Percentiles rank a stretch among this genome's conserved stretches.
Conservation (phyloP, 2,329 filamentous ascomycete species). For the Rachicladosporium sp. region DNA sequence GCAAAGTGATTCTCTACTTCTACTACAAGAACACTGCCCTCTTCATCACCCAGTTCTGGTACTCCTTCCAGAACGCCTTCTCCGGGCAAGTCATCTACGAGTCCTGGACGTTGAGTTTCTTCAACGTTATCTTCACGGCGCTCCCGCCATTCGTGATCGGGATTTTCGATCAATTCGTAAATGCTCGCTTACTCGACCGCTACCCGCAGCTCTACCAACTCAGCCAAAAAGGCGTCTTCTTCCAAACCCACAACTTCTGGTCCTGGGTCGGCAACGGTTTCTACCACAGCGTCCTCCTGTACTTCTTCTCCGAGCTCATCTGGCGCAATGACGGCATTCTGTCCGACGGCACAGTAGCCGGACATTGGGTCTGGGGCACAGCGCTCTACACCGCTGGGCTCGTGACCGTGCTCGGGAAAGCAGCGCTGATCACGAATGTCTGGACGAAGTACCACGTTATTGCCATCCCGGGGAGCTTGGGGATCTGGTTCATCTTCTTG, state of each 20-base stretch:
- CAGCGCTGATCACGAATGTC: conserved; percentile 85
- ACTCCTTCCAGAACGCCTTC: conserved; percentile 96
- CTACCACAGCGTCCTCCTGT: conserved; percentile 90
- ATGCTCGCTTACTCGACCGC: conserved; percentile 79
- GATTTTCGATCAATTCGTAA: conserved; percentile 96
- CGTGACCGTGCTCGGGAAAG: conserved; percentile 86
- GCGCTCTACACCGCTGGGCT: conserved; percentile 91
- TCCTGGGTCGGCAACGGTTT: conserved; percentile 91
- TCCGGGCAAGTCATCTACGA: conserved; percentile 97
- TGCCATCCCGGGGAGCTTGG: conserved; percentile 85
- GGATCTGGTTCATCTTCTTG: conserved; percentile 83
- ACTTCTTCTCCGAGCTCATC: conserved; percentile 69
- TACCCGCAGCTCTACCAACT: conserved; percentile 94
- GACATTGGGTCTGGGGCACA: conserved; percentile 97
- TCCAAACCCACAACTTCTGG: conserved; percentile 82
- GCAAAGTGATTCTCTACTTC: conserved; percentile 93
- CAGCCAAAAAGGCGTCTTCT: conserved; percentile 86
- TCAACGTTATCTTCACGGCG: conserved; percentile 97
- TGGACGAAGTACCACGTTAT: conserved; percentile 98
- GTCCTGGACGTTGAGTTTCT: conserved; percentile 98
- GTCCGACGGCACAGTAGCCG: conserved; percentile 66
- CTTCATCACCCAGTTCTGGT: conserved; percentile 99
- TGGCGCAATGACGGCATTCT: conserved; percentile 71
- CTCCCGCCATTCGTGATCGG: conserved; percentile 87
- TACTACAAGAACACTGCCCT: conserved; percentile 99